phyloP scores from a whole-genome alignment of 148 eudicot genomes.

The Cornus controversa region DNA sequence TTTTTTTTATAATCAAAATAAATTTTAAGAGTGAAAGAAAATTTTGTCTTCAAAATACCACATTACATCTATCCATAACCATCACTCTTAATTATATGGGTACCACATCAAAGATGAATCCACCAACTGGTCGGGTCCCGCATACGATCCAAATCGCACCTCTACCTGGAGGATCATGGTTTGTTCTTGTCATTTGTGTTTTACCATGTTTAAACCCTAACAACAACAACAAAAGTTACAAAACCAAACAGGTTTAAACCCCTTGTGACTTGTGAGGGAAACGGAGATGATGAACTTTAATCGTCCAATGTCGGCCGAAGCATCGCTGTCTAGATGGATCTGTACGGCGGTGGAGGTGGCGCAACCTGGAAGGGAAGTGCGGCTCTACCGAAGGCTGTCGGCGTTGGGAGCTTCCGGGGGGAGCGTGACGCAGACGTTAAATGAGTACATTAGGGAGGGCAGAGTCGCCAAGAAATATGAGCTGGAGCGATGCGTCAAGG shows the following conservation, averaged over 20 bases:
- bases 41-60: no score
- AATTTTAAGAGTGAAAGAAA: no score
- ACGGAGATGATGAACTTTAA: neutral
- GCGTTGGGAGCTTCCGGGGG: conserved; percentile 35
- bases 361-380: conserved; percentile 4
- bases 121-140: no score
- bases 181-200: no score
- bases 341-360: conserved; percentile 20
- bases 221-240: no score
- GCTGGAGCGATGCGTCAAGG: conserved; percentile 38
- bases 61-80: no score
- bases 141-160: no score
- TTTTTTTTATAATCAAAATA: no score
- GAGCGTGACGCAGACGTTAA: conserved; percentile 35
- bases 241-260: neutral
- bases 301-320: neutral
- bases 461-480: conserved; percentile 18
- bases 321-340: conserved; percentile 24
- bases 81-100: no score
- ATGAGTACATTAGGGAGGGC: conserved; percentile 45
- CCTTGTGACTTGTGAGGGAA: neutral
- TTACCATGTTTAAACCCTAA: no score
- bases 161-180: no score
- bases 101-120: no score
- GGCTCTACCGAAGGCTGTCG: conserved; percentile 40